Evolutionary conservation across 805 yeast genomes (phyloP).

Genomic region (Candida pseudoglaebosa): DNA sequence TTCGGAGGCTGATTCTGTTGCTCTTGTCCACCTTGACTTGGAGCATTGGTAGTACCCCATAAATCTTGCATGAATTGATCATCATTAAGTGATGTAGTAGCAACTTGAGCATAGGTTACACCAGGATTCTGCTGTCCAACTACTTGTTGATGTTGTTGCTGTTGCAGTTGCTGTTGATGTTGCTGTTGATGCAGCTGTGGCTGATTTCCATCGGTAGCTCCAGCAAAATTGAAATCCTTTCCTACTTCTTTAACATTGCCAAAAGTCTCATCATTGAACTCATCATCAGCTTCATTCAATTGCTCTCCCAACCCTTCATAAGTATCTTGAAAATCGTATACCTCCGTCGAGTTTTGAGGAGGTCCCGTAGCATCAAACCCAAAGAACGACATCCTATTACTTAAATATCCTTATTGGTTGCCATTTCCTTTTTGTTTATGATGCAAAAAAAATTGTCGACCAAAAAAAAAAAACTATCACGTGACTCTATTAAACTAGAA

Average conservation of each 20-base stretch:
- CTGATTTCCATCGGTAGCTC: constrained; percentile 10
- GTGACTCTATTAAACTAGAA: not conserved
- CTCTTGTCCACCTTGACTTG: constrained; percentile 24
- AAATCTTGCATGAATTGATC: constrained; percentile 44
- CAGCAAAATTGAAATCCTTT: constrained; percentile 60
- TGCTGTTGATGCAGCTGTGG: constrained; percentile 7
- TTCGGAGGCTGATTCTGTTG: constrained; percentile 15
- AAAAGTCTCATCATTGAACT: constrained; percentile 75
- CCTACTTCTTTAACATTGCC: constrained; percentile 52
- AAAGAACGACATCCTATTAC: constrained; percentile 71
- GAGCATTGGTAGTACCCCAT: constrained; percentile 38
- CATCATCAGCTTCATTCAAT: constrained; percentile 68
- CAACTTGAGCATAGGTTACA: constrained; percentile 41
- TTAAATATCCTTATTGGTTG: constrained; percentile 1
- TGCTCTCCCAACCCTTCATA: constrained; percentile 74
- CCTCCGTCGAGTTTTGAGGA: constrained; percentile 22
- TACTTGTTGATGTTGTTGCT: constrained; percentile 11
- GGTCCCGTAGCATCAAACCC: constrained; percentile 55
- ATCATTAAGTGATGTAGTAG: constrained; percentile 32
- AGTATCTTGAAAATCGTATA: constrained; percentile 77
- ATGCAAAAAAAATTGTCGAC: not conserved
- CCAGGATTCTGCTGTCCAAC: constrained; percentile 18
- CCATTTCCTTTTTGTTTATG: too few species aligned
- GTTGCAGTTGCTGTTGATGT: too few species aligned
- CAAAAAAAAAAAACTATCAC: not conserved